Evolutionary conservation across 2,329 filamentous ascomycete genomes (phyloP).

Genomic region (Lachnellula hyalina): DNA sequence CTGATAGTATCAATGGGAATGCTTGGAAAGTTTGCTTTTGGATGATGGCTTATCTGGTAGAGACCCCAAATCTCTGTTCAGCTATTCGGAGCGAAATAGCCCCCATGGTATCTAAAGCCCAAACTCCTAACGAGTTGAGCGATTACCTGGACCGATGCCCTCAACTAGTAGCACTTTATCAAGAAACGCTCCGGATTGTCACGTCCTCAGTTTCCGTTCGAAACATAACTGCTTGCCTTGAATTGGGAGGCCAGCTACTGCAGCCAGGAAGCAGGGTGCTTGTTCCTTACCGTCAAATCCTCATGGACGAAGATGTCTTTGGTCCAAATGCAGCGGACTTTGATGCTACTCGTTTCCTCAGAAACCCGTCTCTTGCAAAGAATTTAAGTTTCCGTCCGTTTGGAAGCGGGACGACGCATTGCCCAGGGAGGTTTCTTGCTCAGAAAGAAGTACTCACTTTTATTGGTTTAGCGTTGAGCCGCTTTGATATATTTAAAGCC

Average conservation of each 20-base stretch:
- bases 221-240: background rate
- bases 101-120: background rate
- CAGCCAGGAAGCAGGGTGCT: slow-evolving; percentile 1
- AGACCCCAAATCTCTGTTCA: background rate
- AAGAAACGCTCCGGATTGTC: slow-evolving; percentile 2
- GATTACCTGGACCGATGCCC: background rate
- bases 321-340: slow-evolving; percentile 2
- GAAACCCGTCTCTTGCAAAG: slow-evolving; percentile 1
- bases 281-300: slow-evolving; percentile 7
- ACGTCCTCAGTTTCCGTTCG: slow-evolving; percentile 4
- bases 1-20: slow-evolving; percentile 7
- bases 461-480: slow-evolving; percentile 3
- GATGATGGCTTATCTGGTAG: slow-evolving; percentile 3
- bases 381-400: slow-evolving; percentile 5
- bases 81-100: background rate
- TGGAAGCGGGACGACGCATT: slow-evolving; percentile 6
- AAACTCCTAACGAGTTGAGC: background rate
- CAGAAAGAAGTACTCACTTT: slow-evolving; percentile 5
- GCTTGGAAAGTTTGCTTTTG: slow-evolving; percentile 8
- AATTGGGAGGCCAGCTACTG: slow-evolving; percentile 1
- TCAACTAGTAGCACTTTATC: slow-evolving; percentile 1
- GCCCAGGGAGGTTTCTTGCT: slow-evolving; percentile 7
- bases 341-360: slow-evolving; percentile 1
- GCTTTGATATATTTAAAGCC: slow-evolving; percentile 2
- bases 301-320: slow-evolving; percentile 4